Evolutionary conservation across 345 rosid genomes (phyloP).

Genomic region (Populus nigra): DNA sequence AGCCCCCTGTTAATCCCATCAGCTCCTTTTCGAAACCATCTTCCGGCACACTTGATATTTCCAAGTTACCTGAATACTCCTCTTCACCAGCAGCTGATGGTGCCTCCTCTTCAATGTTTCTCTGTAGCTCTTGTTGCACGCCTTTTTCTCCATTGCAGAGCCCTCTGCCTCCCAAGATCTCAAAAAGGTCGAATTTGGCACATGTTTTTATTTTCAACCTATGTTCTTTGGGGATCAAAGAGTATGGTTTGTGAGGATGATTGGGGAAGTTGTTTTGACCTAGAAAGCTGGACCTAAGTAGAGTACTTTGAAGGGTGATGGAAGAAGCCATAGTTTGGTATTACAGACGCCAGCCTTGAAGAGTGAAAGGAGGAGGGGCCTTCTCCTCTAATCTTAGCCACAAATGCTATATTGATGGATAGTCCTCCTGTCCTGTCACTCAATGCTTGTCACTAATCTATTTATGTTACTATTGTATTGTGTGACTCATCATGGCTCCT

Average conservation of each 20-base stretch:
- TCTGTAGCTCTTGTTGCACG: conserved; percentile 54
- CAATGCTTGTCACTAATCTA: neutral
- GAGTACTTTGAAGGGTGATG: conserved; percentile 39
- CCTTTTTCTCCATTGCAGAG: conserved; percentile 83
- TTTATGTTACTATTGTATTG: neutral
- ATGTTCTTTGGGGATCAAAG: conserved; percentile 29
- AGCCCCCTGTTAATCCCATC: conserved; percentile 90
- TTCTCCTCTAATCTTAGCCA: conserved; percentile 24
- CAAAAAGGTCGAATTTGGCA: conserved; percentile 63
- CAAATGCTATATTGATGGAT: conserved; percentile 17
- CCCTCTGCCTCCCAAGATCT: conserved; percentile 86
- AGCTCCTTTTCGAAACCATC: conserved; percentile 70
- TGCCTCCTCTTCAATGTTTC: conserved; percentile 30
- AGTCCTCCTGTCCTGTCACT: conserved; percentile 8
- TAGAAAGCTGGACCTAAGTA: conserved; percentile 40
- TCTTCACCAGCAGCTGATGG: conserved; percentile 13
- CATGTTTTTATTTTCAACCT: conserved; percentile 5
- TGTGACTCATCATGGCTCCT: neutral
- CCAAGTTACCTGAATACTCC: conserved; percentile 6
- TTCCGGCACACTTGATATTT: conserved; percentile 41
- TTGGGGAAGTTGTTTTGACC: conserved; percentile 32
- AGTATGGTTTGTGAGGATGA: conserved; percentile 31
- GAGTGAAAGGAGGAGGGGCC: neutral
- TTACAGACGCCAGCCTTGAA: neutral
- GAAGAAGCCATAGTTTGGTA: conserved; percentile 48